These are phyloP conservation scores for Stentor coeruleus DNA, from an alignment of 73 alveolate species.

Conservation along the genomic window DNA sequence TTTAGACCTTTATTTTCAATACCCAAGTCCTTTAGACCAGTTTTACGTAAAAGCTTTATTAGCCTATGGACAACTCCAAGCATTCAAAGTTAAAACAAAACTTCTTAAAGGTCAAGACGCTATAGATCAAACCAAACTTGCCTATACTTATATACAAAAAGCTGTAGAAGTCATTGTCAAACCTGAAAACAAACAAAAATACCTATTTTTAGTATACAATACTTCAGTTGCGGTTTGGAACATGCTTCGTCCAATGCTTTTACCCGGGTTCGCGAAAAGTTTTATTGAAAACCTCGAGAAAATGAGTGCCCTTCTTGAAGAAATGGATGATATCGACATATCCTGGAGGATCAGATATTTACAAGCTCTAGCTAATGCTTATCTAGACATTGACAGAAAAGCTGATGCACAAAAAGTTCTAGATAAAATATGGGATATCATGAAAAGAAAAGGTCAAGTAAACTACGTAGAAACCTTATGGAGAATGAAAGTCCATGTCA, in stretches of 20 bases:
- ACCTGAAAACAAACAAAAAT: constrained; percentile 95
- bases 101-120: constrained; percentile 90
- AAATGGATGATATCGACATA: constrained; percentile 95
- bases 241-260: constrained; percentile 80
- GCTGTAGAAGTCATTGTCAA: constrained; percentile 87
- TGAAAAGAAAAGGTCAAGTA: constrained; percentile 95
- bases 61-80: constrained; percentile 72
- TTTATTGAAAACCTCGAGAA: constrained; percentile 89
- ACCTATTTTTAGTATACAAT: constrained; percentile 87
- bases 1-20: constrained; percentile 76
- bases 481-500: constrained; percentile 93
- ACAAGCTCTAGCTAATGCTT: constrained; percentile 82
- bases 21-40: constrained; percentile 82
- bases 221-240: constrained; percentile 89
- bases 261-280: constrained; percentile 83
- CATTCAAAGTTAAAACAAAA: constrained; percentile 67
- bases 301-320: constrained; percentile 91
- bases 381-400: constrained; percentile 94
- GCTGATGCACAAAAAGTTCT: constrained; percentile 93
- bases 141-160: constrained; percentile 77
- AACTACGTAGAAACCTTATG: constrained; percentile 85
- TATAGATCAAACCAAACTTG: constrained; percentile 71
- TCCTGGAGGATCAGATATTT: constrained; percentile 88
- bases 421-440: constrained; percentile 93
- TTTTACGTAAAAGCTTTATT: constrained; percentile 91